Evolutionary conservation across 345 rosid genomes (phyloP).

Genomic region (Lepidium sativum): DNA sequence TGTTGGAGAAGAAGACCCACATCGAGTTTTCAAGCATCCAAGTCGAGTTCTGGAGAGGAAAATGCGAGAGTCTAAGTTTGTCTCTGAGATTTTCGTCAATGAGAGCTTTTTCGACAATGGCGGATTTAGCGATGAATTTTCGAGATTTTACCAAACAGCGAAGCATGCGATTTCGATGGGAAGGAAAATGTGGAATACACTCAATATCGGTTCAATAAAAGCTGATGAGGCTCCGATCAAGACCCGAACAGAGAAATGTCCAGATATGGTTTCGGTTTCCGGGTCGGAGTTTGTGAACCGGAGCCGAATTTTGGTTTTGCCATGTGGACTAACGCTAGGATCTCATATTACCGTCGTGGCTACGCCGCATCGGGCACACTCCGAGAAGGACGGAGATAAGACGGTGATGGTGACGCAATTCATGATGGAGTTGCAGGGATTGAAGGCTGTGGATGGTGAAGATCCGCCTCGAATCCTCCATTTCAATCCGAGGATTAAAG

Average conservation of each 20-base stretch:
- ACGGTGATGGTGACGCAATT: constrained; percentile 63
- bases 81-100: constrained; percentile 45
- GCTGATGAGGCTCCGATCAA: neutral
- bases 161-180: constrained; percentile 69
- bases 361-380: constrained; percentile 66
- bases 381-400: constrained; percentile 46
- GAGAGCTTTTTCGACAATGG: constrained; percentile 30
- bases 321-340: constrained; percentile 82
- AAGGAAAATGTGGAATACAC: constrained; percentile 43
- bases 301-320: constrained; percentile 49
- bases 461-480: constrained; percentile 69
- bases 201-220: constrained; percentile 34
- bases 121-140: constrained; percentile 38
- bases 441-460: constrained; percentile 56
- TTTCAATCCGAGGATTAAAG: constrained; percentile 60
- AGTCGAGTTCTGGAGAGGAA: constrained; percentile 17
- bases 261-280: constrained; percentile 44
- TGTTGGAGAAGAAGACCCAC: constrained; percentile 42
- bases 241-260: constrained; percentile 44
- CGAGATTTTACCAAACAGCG: constrained; percentile 56
- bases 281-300: constrained; percentile 47
- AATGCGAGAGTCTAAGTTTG: constrained; percentile 10
- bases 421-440: constrained; percentile 69
- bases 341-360: constrained; percentile 82
- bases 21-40: constrained; percentile 26